These are phyloP conservation scores for Sclerotinia sclerotiorum DNA, from an alignment of 2,329 filamentous ascomycete species.

Conservation along the genomic window DNA sequence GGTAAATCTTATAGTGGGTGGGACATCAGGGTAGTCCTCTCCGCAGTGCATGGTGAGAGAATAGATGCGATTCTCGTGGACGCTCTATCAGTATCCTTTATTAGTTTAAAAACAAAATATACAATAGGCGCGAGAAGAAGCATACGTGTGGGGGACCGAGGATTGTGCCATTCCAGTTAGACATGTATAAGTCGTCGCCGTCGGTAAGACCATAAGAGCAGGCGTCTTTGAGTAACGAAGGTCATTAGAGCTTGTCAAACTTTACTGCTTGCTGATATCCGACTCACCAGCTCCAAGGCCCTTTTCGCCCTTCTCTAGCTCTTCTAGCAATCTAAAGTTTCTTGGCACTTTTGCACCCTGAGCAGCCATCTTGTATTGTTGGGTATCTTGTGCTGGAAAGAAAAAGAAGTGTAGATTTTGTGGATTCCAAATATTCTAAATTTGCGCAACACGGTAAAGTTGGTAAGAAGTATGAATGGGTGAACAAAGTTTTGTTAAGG, in stretches of 20 bases:
- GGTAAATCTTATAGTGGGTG: conserved; percentile 87
- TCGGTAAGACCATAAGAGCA: conserved; percentile 97
- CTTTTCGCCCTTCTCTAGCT: conserved; percentile 99
- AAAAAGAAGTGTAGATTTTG: not conserved
- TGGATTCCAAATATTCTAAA: not conserved
- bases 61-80: conserved; percentile 98
- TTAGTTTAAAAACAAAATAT: conserved; percentile 14
- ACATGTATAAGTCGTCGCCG: conserved; percentile 93
- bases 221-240: conserved; percentile 61
- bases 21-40: conserved; percentile 80
- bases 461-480: conserved; percentile 7
- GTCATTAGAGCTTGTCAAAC: not conserved
- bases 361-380: conserved; percentile 33
- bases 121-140: conserved; percentile 28
- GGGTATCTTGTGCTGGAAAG: not conserved
- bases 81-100: conserved; percentile 59
- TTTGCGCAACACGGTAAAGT: not conserved
- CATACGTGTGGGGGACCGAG: conserved; percentile 92
- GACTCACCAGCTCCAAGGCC: conserved; percentile 80
- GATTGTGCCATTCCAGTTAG: conserved; percentile 98
- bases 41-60: conserved; percentile 96
- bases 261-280: conserved; percentile 8
- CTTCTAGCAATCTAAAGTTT: conserved; percentile 94
- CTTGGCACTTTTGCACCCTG: conserved; percentile 73
- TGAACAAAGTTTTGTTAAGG: conserved; percentile 7